Evolutionary conservation across 2,329 filamentous ascomycete species (phyloP), one percentile per base, ranked within the genome.

Genomic region (Fusarium sacchari): DNA sequence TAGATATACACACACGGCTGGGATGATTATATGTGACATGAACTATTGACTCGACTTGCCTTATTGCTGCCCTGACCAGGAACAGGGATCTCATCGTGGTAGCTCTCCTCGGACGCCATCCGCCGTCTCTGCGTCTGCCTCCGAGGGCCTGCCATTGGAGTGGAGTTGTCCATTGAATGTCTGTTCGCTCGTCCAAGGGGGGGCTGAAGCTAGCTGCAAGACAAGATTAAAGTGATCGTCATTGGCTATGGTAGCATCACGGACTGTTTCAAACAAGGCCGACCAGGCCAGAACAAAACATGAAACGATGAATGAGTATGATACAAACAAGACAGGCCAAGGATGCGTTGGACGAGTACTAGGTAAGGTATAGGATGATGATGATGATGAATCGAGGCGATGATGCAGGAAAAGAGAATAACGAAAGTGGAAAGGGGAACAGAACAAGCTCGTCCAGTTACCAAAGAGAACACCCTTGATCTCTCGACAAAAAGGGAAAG

Each of bases 51-150:
- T 46, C 10, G 14, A 49, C 28, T n/a, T 53, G 50, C 69, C 52
- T 71, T 44, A 46, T 8, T 28, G 36, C 60, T 43, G 43, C 47
- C 61, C 47, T 57, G 52, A 14, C 40, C 58, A 58, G 47, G 63
- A 50, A 55, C 74, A 76, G 64, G 75, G 72, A 74, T 77, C 42
- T 66, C 69, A 64, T 69, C 65, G 61, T 55, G n/a, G 73, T 57
- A 50, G 11, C 55, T 47, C 39, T 68, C 72, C 32, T 64, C 46
- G 57, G 69, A 75, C 53, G 64, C 67, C 47, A 69, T 39, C 62
- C 61, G 50, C 50, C 64, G 57, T 62, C 62, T 73, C 60, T 65
- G 71, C 64, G 60, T 73, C 60, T 65, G 71, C 64, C 61, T 71
- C 64, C 57, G 40, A 42, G 63, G 66, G 32, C 72, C 72, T 64